Evolutionary conservation across 2,329 filamentous ascomycete species (phyloP), one percentile per base, ranked within the genome.

Genomic region (Sclerotinia sclerotiorum): DNA sequence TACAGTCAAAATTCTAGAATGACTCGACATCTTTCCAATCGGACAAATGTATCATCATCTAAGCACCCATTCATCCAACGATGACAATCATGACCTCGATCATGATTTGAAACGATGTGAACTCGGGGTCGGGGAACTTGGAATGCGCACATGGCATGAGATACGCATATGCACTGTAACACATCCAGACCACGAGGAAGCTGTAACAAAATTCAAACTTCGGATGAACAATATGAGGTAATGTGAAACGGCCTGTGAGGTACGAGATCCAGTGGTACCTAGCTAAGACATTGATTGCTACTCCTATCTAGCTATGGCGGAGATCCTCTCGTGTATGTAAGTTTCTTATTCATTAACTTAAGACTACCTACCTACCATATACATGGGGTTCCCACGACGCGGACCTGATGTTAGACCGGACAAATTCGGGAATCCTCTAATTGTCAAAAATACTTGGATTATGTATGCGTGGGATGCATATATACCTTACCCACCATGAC

Each of bases 101-200:
- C 48, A 11, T 42, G 39, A 1, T 42, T 42, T 24, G 21, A 39
- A 63, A 52, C 46, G 21, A 51, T 17, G 29, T 8, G 60, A 51
- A 39, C 46, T 51, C 60, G 60, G 60, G 60, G 27, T 62, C 27
- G 21, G 44, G 57, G 44, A 19, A 7, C 60, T 39, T 27, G 17
- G 10, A 15, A 24, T 24, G 7, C 58, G 29, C 29, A 35, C 44
- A 49, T 39, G 29, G 58, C 46, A 24, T 51, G 27, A 4, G 7
- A n/a, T 35, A 29, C 54, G n/a, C 32, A 42, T 51, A 62, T 62
- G 46, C 46, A 62, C 8, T 51, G 46, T 27, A 27, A 51, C 46
- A 8, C 39, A 13, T 6, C 7, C 6, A 58, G n/a, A 39, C 29
- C 29, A 56, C 32, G 19, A 21, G n/a, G 24, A 29, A 19, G 4